Evolutionary conservation across 2,329 filamentous ascomycete genomes (phyloP).

Genomic region (Diaporthe humulicola): DNA sequence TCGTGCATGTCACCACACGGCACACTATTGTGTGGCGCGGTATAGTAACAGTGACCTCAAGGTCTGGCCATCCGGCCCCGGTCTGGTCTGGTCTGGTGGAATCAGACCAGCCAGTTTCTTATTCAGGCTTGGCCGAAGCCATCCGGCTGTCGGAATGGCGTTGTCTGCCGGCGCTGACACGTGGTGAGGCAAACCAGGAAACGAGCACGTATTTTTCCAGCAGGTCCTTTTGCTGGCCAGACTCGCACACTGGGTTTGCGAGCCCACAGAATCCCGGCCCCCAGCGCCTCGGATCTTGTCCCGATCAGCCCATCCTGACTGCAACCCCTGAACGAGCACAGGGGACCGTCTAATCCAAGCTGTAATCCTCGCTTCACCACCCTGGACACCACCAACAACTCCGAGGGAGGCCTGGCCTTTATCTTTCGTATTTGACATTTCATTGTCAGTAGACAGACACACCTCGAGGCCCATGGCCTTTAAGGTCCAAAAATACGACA

Average conservation of each 20-base stretch:
- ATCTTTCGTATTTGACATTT: neutral
- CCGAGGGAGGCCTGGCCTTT: neutral
- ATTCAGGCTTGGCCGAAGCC: constrained; percentile 2
- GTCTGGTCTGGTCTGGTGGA: neutral
- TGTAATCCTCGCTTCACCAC: constrained; percentile 11
- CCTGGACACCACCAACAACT: neutral
- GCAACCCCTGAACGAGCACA: neutral
- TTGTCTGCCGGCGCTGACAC: constrained; percentile 22
- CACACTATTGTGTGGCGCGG: constrained; percentile 8
- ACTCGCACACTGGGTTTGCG: neutral
- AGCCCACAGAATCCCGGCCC: constrained; percentile 35
- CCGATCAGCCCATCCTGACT: constrained; percentile 38
- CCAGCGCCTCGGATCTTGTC: constrained; percentile 34
- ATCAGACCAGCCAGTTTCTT: constrained; percentile 14
- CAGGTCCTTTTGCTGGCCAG: constrained; percentile 15
- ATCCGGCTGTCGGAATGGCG: constrained; percentile 16
- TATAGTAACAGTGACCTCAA: constrained; percentile 20
- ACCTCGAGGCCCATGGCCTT: neutral
- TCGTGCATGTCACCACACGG: constrained; percentile 1
- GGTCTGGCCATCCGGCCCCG: constrained; percentile 7
- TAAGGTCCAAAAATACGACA: neutral
- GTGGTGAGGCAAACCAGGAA: constrained; percentile 23
- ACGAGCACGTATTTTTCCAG: neutral
- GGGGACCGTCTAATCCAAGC: neutral
- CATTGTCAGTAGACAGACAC: neutral